Evolutionary conservation across 2,329 filamentous ascomycete genomes (phyloP).

Genomic region (Arthrobotrys pseudoclavata): DNA sequence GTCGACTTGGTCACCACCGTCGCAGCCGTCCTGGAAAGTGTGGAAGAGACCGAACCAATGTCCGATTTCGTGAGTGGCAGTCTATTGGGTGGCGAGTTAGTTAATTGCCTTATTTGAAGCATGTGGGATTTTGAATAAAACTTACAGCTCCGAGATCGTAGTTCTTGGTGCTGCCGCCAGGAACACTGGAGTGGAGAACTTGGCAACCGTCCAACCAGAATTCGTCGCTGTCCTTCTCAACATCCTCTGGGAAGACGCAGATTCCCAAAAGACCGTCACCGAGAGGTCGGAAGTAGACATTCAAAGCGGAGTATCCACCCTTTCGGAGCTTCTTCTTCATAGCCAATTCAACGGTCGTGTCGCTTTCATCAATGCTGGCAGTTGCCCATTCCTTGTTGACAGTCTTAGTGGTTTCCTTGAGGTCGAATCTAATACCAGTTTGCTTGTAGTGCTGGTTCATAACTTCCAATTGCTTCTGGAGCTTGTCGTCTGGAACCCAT

Average conservation of each 20-base stretch:
- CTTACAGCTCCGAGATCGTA: conserved; percentile 65
- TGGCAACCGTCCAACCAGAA: conserved; percentile 67
- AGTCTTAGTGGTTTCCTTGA: conserved; percentile 68
- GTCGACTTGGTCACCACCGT: conserved; percentile 66
- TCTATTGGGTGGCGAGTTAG: conserved; percentile 61
- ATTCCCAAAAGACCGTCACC: conserved; percentile 62
- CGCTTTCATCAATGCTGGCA: conserved; percentile 36
- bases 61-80: conserved; percentile 68
- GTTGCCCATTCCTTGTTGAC: conserved; percentile 69
- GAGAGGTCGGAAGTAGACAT: conserved; percentile 64
- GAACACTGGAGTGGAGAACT: conserved; percentile 66
- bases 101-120: neutral
- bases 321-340: conserved; percentile 69
- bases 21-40: conserved; percentile 69
- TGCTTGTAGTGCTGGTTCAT: conserved; percentile 69
- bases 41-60: conserved; percentile 70
- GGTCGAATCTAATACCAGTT: conserved; percentile 68
- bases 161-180: conserved; percentile 65
- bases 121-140: conserved; percentile 8
- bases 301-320: conserved; percentile 67
- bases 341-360: conserved; percentile 65
- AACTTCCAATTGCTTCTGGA: conserved; percentile 67
- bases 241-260: conserved; percentile 62
- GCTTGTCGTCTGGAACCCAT: conserved; percentile 64
- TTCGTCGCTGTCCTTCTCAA: conserved; percentile 64